A percentile compares a stretch with the other conserved stretches of the same genome.
These are phyloP conservation scores for Yamadazyma dendronema DNA, from an alignment of 1,139 yeast genomes.

Conservation along the genomic window DNA sequence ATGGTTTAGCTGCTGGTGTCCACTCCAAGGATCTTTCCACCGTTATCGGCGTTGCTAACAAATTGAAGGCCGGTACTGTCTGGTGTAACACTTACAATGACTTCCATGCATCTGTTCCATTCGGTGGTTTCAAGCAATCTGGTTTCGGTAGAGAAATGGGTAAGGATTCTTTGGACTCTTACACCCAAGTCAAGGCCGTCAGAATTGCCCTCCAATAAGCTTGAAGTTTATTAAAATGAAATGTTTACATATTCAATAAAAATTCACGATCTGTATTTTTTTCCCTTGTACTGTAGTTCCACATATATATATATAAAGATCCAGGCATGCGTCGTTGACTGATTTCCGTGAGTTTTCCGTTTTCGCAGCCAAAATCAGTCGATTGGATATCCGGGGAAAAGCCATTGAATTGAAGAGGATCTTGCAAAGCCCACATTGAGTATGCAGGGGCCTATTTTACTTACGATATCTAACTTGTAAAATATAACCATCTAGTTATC, in stretches of 20 bases:
- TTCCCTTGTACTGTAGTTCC: not conserved
- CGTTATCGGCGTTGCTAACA: slow-evolving; percentile 61
- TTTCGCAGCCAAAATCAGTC: slow-evolving; percentile 7
- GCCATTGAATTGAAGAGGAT: too few species aligned
- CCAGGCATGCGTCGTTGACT: too few species aligned
- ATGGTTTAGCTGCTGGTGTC: slow-evolving; percentile 84
- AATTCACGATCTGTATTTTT: not conserved
- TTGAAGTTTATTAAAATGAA: too few species aligned
- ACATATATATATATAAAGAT: too few species aligned
- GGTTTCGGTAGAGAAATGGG: slow-evolving; percentile 96
- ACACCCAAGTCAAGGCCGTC: slow-evolving; percentile 80
- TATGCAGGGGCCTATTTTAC: not conserved
- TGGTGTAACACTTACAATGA: slow-evolving; percentile 87
- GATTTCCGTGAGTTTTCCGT: too few species aligned
- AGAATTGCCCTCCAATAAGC: slow-evolving; percentile 35
- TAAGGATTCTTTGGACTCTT: slow-evolving; percentile 76
- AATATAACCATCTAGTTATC: too few species aligned
- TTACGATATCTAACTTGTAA: slow-evolving; percentile 1
- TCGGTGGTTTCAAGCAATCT: slow-evolving; percentile 84
- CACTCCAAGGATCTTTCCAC: slow-evolving; percentile 72
- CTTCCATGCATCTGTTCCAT: slow-evolving; percentile 77
- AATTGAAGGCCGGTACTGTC: slow-evolving; percentile 75
- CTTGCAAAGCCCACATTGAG: not conserved
- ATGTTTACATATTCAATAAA: slow-evolving; percentile 2
- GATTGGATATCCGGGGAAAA: slow-evolving; percentile 2